Evolutionary conservation across 192 early-diverging fungal species (phyloP).

Genomic region (Entomortierella parvispora): DNA sequence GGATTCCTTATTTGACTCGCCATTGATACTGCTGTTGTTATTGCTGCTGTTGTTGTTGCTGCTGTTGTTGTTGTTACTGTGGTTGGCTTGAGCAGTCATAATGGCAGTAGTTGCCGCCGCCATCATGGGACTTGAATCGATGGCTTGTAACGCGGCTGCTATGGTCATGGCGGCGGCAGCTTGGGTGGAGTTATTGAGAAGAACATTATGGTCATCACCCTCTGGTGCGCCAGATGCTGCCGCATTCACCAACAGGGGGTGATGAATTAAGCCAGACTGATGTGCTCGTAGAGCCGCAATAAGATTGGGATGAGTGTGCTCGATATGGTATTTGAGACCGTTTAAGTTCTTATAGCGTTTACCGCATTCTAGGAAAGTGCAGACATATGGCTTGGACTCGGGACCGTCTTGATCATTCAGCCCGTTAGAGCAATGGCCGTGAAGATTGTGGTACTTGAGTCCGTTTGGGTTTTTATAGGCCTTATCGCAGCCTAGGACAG

Average conservation of each 20-base stretch:
- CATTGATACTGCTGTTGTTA: neutral
- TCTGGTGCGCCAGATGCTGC: neutral
- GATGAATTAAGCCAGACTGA: constrained; percentile 30
- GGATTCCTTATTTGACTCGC: neutral
- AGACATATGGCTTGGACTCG: constrained; percentile 75
- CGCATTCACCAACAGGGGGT: constrained; percentile 10
- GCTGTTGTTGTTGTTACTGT: neutral
- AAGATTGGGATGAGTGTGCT: constrained; percentile 76
- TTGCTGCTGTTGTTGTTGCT: too few relatives aligned
- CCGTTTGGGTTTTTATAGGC: constrained; percentile 99
- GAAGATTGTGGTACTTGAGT: constrained; percentile 97
- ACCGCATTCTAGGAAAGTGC: constrained; percentile 74
- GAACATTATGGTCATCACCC: neutral
- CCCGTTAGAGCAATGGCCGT: constrained; percentile 83
- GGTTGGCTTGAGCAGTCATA: constrained; percentile 17
- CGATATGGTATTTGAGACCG: constrained; percentile 81
- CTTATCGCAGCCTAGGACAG: constrained; percentile 88
- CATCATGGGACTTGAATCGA: constrained; percentile 27
- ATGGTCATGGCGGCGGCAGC: constrained; percentile 31
- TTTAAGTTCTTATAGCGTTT: constrained; percentile 85
- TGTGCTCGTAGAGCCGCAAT: constrained; percentile 33
- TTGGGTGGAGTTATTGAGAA: neutral
- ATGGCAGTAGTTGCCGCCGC: constrained; percentile 24
- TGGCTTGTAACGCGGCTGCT: constrained; percentile 17
- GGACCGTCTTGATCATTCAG: constrained; percentile 56